phyloP scores from a whole-genome alignment of 768 basidiomycete species.

The Phylloporus rhodoxanthus region DNA sequence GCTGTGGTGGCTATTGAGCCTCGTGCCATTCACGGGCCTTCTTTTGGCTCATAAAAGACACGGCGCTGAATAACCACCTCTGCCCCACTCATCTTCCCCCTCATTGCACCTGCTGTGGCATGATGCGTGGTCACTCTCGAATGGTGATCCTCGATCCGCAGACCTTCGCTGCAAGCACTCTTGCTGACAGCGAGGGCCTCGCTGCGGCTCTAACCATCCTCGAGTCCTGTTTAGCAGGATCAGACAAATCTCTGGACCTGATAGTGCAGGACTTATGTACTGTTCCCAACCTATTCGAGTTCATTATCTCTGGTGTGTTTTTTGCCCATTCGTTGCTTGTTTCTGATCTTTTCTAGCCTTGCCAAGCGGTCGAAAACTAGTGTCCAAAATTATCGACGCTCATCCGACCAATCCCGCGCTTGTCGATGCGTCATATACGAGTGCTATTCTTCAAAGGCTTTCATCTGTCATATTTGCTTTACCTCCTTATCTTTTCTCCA shows the following conservation, averaged over 20 bases:
- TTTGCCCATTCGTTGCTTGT: background rate
- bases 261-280: conserved; percentile 26
- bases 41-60: too few relatives aligned
- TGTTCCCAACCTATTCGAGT: conserved; percentile 24
- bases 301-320: conserved; percentile 24
- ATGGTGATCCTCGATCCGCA: conserved; percentile 13
- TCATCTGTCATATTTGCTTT: conserved; percentile 22
- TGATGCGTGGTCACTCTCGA: background rate
- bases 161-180: conserved; percentile 13
- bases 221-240: conserved; percentile 24
- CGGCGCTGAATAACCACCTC: too few relatives aligned
- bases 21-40: too few relatives aligned
- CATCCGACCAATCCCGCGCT: conserved; percentile 28
- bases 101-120: too few relatives aligned
- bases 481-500: conserved; percentile 12
- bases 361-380: conserved; percentile 10
- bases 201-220: conserved; percentile 10
- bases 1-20: too few relatives aligned
- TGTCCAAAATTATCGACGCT: conserved; percentile 28
- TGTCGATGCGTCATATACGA: conserved; percentile 19
- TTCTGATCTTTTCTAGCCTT: conserved; percentile 12
- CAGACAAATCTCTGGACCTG: conserved; percentile 17
- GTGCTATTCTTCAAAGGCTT: conserved; percentile 23
- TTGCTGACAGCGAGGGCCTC: conserved; percentile 2
- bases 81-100: background rate